Conservation (phyloP, 2,329 filamentous ascomycete species). For the Harringtonia lauricola region DNA sequence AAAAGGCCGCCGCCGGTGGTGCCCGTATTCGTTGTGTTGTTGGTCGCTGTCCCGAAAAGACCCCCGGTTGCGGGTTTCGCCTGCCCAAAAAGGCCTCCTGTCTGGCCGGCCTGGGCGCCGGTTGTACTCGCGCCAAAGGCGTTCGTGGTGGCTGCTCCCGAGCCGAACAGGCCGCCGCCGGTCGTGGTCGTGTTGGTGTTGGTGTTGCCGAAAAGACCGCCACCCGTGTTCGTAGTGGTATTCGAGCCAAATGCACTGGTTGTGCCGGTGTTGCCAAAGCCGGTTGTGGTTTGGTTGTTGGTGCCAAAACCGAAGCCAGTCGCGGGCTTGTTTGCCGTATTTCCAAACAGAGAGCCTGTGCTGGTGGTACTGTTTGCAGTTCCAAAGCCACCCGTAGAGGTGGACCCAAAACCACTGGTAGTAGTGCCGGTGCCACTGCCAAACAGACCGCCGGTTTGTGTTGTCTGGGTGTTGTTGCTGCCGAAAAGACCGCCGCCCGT, state of each 20-base stretch:
- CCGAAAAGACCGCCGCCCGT: conserved; percentile 7
- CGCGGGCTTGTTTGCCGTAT: conserved; percentile 16
- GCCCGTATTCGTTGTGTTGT: not conserved
- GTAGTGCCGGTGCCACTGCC: conserved; percentile 22
- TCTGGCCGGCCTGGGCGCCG: conserved; percentile 1
- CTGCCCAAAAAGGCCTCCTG: too few relatives aligned
- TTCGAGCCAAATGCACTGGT: conserved; percentile 19
- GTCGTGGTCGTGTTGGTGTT: not conserved
- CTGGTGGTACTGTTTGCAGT: conserved; percentile 16
- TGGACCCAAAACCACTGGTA: conserved; percentile 23
- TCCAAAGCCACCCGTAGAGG: conserved; percentile 25
- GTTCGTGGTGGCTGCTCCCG: not conserved
- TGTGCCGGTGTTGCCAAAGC: conserved; percentile 28
- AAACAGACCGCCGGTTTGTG: conserved; percentile 14
- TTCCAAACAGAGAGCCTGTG: conserved; percentile 32
- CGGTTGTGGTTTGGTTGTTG: conserved; percentile 9
- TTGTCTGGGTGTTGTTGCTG: not conserved
- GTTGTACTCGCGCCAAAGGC: not conserved
- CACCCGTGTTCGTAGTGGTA: not conserved
- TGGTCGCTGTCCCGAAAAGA: conserved; percentile 24
- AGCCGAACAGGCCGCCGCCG: not conserved
- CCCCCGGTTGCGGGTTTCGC: not conserved
- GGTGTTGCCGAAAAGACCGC: not conserved
- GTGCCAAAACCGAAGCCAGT: conserved; percentile 8
- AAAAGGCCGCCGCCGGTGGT: conserved; percentile 14